Evolutionary conservation across 345 rosid species (phyloP), one percentile per base, ranked within the genome.

Genomic region (Brassica nigra): DNA sequence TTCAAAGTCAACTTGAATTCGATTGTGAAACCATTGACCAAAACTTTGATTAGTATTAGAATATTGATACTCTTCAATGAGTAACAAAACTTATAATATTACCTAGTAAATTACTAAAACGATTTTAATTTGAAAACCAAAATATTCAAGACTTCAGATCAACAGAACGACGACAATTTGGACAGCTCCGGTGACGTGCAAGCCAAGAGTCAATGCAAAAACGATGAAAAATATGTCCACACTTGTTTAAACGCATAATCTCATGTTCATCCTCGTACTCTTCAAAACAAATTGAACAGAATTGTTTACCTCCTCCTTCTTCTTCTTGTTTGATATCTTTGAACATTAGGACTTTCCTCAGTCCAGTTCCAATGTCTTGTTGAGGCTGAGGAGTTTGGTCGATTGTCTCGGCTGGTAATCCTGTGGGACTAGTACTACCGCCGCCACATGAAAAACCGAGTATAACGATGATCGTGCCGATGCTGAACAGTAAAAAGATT

Each of bases 281-380:
- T 64, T 71, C 76, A 71, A 78, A 71, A 78, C 76, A 78, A 8
- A 71, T 78, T 5, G 77, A 58, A 66, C 77, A 78, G 39, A 4
- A 65, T 2, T 47, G 34, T 55, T 71, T 36, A 18, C 49, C 62
- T 47, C 52, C 30, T 2, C 31, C 70, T 14, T 33, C 75, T 14
- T 33, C 75, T 63, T 63, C 68, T 7, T 54, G 9, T 55, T 64
- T 5, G 36, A 78, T 66, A 29, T 78, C 77, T 78, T 78, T 71
- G 76, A 71, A 78, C 28, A 37, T 12, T 55, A 65, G n/a, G 49
- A 58, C 27, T 9, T 55, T 65, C 6, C 3, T 34, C 28, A 0
- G 52, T 39, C 81, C 68, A 34, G 68, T 78, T 78, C 72, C 77
- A 30, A 57, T 78, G 29, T 78, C 77, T 78, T 54, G 66, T 72